These are phyloP conservation scores for Ustanciosporium gigantosporum DNA, from an alignment of 1,284 basidiomycete genomes.

Conservation along the genomic window DNA sequence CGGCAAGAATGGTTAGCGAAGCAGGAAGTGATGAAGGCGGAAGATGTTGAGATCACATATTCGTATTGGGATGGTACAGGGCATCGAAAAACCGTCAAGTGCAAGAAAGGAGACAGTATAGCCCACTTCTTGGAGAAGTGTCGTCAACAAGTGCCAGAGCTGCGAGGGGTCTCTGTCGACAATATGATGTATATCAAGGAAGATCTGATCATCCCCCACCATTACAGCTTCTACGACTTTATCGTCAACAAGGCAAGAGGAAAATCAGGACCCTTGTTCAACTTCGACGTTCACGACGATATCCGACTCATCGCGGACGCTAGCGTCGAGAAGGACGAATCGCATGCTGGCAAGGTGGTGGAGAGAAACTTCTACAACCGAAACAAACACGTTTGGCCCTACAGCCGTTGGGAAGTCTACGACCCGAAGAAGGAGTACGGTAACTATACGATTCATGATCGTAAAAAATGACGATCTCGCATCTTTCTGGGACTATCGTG, in stretches of 20 bases:
- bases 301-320: constrained; percentile 93
- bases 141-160: constrained; percentile 85
- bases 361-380: constrained; percentile 90
- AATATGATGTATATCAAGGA: constrained; percentile 96
- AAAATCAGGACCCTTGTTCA: constrained; percentile 96
- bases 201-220: constrained; percentile 66
- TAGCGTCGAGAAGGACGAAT: constrained; percentile 95
- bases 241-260: constrained; percentile 97
- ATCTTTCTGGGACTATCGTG: too few relatives aligned
- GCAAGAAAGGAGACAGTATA: constrained; percentile 96
- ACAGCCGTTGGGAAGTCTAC: constrained; percentile 62
- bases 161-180: constrained; percentile 85
- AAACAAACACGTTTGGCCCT: constrained; percentile 97
- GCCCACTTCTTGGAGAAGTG: constrained; percentile 88
- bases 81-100: constrained; percentile 89
- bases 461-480: constrained; percentile 16
- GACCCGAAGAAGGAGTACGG: constrained; percentile 54
- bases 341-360: constrained; percentile 97
- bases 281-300: constrained; percentile 98
- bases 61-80: constrained; percentile 99
- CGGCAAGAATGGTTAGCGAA: constrained; percentile 85
- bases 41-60: constrained; percentile 88
- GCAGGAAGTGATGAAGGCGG: constrained; percentile 84
- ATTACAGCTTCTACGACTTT: constrained; percentile 97
- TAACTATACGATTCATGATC: constrained; percentile 46